Base-by-base conservation (phyloP, 148 eudicot genomes). In the Nepenthes mirabilis region DNA sequence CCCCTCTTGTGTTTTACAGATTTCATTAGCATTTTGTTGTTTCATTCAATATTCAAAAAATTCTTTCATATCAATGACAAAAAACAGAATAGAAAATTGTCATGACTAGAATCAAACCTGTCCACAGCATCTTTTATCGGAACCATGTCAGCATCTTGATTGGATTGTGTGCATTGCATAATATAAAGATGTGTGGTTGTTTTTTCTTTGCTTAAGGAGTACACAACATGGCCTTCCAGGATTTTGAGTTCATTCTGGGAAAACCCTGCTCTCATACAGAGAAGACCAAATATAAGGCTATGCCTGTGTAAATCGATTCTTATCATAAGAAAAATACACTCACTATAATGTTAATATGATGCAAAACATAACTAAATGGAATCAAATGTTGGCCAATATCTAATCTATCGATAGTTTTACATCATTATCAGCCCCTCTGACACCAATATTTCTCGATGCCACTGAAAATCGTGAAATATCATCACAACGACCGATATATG, bases 121-220 rank as follows among this genome's bases (percentile, higher is more conserved):
- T 78, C 79, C 51, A 79, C 56, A 70, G 68, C 81, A 71, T 79
- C 76, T 58, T 62, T 75, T 55, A 85, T 77, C 35, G 87, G 78
- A 76, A 80, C 67, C 57, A 62, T 62, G 58, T 67, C 56, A 43
- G 67, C 75, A 52, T 65, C 72, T 43, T 55, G 64, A 59, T 73
- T 67, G 47, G 83, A 43, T 14, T 65, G 60, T 36, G 64, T 64
- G 69, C 82, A 75, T 59, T 70, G 93, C 78, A 91, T 61, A 43
- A 87, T 83, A 53, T 75, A 91, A 65, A 87, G 83, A 45, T 69
- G 76, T 75, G 78, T 75, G 65, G 90, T 81, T 34, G 84, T 63
- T 72, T 81, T 83, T 60, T 74, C 80, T 76, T 78, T 81, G 73
- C 84, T 80, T 47, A 83, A 71, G 35, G 97, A 85, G 78, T 87